Percentiles rank a stretch among this genome's conserved stretches.
These are phyloP conservation scores for Monosporascus sp. DNA, from an alignment of 2,329 filamentous ascomycete genomes.

Conservation along the genomic window DNA sequence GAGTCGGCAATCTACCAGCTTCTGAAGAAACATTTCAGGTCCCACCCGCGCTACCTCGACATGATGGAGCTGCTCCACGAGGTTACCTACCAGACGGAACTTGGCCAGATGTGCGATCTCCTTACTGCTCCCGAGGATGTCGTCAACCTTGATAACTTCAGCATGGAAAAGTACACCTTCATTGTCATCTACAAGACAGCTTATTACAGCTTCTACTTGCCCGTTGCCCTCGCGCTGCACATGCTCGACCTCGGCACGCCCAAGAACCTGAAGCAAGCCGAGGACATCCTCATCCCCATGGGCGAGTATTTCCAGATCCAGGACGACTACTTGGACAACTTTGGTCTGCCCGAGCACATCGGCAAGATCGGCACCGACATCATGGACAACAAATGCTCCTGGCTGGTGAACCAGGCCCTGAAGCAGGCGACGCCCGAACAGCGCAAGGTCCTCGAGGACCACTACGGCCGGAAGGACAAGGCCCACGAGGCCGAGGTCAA, in stretches of 20 bases:
- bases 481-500: constrained; percentile 81
- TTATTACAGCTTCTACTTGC: constrained; percentile 98
- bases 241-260: constrained; percentile 79
- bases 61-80: constrained; percentile 96
- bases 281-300: constrained; percentile 91
- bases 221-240: constrained; percentile 84
- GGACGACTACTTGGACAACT: constrained; percentile 98
- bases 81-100: constrained; percentile 85
- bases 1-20: constrained; percentile 86
- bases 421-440: constrained; percentile 76
- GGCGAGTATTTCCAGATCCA: constrained; percentile 99
- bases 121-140: constrained; percentile 92
- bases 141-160: constrained; percentile 93
- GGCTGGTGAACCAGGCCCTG: constrained; percentile 94
- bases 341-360: constrained; percentile 84
- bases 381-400: constrained; percentile 99
- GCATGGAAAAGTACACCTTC: constrained; percentile 90
- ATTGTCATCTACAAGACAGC: constrained; percentile 99
- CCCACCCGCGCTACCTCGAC: constrained; percentile 82
- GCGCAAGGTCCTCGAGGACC: constrained; percentile 78
- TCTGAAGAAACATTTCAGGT: constrained; percentile 89
- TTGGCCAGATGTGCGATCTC: constrained; percentile 90
- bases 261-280: constrained; percentile 81
- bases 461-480: constrained; percentile 90
- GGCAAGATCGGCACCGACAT: constrained; percentile 99